These are phyloP conservation scores for Nicotiana attenuata DNA, from an alignment of 257 asterid species.

Conservation along the genomic window DNA sequence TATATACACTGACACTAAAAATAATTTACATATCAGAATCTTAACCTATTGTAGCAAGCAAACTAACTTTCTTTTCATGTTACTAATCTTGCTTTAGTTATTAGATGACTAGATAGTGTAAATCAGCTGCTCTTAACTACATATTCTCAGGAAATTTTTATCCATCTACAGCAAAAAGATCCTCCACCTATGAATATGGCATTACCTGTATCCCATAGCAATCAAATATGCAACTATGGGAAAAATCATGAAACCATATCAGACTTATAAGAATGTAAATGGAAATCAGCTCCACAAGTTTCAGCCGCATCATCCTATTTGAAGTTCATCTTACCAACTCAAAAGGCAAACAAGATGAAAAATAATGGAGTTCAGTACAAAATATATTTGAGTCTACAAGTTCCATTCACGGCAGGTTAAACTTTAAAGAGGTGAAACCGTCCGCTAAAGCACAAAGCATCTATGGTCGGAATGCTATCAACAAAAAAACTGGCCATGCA, in stretches of 20 bases:
- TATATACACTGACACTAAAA: no score
- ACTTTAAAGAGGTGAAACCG: constrained; percentile 17
- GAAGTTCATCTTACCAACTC: constrained; percentile 26
- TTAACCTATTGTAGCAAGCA: no score
- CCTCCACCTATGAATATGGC: background rate
- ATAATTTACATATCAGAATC: no score
- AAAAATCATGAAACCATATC: background rate
- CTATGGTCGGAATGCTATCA: constrained; percentile 22
- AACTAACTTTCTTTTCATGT: no score
- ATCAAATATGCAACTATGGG: background rate
- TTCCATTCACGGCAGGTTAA: constrained; percentile 4
- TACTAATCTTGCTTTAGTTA: no score
- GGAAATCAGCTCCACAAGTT: constrained; percentile 9
- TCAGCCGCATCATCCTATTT: constrained; percentile 26
- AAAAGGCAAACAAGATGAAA: constrained; percentile 2
- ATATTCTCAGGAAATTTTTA: no score
- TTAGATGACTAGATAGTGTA: no score
- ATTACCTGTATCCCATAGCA: background rate
- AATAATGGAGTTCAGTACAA: constrained; percentile 19
- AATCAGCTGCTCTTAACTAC: no score
- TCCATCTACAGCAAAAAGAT: no score
- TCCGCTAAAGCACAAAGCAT: constrained; percentile 19
- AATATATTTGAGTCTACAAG: constrained; percentile 15
- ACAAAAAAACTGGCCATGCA: constrained; percentile 29
- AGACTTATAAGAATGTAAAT: background rate